phyloP scores from a whole-genome alignment of 2,329 filamentous ascomycete species.

The Thelonectria rubi region DNA sequence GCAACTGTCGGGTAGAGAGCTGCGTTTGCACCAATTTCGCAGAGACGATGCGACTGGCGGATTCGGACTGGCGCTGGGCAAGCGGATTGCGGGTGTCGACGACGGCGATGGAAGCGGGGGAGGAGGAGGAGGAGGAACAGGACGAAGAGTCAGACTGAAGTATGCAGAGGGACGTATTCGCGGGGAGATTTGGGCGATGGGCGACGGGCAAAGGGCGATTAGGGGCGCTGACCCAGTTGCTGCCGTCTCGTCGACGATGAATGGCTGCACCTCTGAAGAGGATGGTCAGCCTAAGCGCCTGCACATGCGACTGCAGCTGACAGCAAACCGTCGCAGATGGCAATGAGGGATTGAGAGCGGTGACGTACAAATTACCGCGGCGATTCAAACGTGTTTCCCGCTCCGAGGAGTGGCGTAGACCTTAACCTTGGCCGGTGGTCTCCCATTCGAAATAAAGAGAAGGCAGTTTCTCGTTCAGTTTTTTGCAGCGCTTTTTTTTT shows the following conservation, averaged over 20 bases:
- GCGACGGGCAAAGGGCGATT: neutral
- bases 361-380: neutral
- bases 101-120: neutral
- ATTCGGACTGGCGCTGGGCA: neutral
- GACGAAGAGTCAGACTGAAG: neutral
- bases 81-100: neutral
- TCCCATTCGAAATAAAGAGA: neutral
- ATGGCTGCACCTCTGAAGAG: neutral
- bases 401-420: neutral
- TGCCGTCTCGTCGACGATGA: neutral
- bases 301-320: neutral
- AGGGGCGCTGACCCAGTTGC: neutral
- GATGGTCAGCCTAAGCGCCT: conserved; percentile 2
- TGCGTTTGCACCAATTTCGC: conserved; percentile 20
- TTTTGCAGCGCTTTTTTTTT: neutral
- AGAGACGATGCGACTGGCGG: neutral
- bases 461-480: too few relatives aligned
- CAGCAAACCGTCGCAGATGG: neutral
- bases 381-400: neutral
- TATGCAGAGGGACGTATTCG: neutral
- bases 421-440: neutral
- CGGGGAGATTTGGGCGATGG: conserved; percentile 2
- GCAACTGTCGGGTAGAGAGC: neutral
- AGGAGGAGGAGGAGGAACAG: neutral
- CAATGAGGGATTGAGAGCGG: neutral